These are phyloP conservation scores for Immersiporthe knoxdaviesiana DNA, from an alignment of 2,329 filamentous ascomycete species.

Conservation along the genomic window DNA sequence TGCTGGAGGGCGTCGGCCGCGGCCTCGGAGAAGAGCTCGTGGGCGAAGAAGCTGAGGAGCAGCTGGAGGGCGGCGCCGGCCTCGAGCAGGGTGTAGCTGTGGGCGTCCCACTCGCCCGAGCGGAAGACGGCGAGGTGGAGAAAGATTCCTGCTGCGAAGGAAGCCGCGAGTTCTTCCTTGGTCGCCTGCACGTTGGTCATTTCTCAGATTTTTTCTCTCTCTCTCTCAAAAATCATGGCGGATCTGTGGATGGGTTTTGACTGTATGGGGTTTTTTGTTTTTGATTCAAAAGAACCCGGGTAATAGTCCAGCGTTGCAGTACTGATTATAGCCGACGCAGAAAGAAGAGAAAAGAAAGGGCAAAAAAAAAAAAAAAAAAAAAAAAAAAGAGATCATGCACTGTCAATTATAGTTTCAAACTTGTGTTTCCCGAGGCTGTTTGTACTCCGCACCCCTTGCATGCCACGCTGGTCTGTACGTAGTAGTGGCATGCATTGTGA, in stretches of 20 bases:
- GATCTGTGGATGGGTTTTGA: background rate
- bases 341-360: background rate
- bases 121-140: constrained; percentile 19
- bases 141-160: constrained; percentile 15
- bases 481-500: too few relatives aligned
- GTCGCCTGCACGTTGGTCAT: constrained; percentile 11
- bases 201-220: too few relatives aligned
- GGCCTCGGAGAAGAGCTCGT: constrained; percentile 10
- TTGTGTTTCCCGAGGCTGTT: background rate
- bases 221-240: background rate
- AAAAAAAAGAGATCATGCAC: too few relatives aligned
- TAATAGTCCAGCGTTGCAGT: background rate
- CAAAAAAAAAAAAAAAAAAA: too few relatives aligned
- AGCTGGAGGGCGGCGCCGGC: constrained; percentile 5
- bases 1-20: constrained; percentile 6
- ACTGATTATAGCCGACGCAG: background rate
- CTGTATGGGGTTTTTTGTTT: background rate
- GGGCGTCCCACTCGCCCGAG: constrained; percentile 22
- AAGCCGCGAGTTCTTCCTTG: constrained; percentile 13
- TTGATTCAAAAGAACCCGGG: background rate
- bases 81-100: constrained; percentile 25
- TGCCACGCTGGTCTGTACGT: too few relatives aligned
- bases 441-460: background rate
- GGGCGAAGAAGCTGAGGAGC: background rate
- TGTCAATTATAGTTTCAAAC: too few relatives aligned